A percentile compares a stretch with the other conserved stretches of the same genome.
Evolutionary conservation across 306 rosid species (phyloP).

Genomic region (Vigna radiata): DNA sequence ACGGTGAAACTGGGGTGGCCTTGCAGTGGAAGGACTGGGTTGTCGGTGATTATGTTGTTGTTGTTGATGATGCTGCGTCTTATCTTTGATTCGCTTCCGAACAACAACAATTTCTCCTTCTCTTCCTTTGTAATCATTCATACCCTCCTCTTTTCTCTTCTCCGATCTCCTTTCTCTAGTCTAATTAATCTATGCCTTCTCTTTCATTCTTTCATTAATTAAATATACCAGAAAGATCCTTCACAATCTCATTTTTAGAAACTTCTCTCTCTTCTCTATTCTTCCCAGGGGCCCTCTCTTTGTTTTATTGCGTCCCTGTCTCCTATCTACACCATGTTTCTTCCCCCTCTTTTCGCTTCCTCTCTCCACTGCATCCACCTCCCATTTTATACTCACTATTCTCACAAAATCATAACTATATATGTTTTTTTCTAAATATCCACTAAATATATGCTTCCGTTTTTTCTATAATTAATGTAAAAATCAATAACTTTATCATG

Average conservation of each 20-base stretch:
- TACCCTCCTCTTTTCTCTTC: not conserved
- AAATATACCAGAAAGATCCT: not conserved
- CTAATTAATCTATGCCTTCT: not conserved
- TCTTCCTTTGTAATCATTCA: slow-evolving; percentile 10
- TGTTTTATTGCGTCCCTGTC: not conserved
- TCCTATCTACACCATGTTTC: not conserved
- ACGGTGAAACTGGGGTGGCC: not conserved
- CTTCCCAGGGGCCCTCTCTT: not conserved
- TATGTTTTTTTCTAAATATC: not conserved
- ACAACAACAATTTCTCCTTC: not conserved
- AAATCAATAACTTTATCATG: not conserved
- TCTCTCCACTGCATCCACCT: not conserved
- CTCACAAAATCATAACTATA: not conserved
- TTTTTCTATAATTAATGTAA: too few species aligned
- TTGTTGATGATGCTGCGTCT: not conserved
- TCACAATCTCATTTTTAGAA: slow-evolving; percentile 3
- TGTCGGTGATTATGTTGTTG: not conserved
- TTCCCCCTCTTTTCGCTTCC: not conserved
- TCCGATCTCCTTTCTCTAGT: not conserved
- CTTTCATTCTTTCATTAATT: not conserved
- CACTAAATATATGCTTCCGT: not conserved
- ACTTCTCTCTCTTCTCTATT: not conserved
- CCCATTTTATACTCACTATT: not conserved
- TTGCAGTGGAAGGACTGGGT: not conserved
- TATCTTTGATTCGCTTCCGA: slow-evolving; percentile 9